These are phyloP conservation scores for Viola odorata DNA, from an alignment of 345 rosid species.

Conservation along the genomic window DNA sequence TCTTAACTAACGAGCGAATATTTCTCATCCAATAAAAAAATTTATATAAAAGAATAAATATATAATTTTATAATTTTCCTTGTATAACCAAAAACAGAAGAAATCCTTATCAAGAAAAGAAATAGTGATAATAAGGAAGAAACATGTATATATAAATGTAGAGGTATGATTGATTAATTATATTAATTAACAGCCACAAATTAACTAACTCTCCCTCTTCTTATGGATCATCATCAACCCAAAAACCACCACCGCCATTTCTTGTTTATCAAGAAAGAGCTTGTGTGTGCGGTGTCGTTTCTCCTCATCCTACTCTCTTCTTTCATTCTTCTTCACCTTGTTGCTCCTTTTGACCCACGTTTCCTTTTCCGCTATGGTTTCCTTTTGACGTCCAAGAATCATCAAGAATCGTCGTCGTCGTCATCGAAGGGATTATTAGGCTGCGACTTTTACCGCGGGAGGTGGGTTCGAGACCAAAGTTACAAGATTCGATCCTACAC, in stretches of 20 bases:
- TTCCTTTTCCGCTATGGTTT: constrained; percentile 7
- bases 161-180: no score
- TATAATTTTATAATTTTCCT: no score
- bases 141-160: no score
- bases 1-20: no score
- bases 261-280: constrained; percentile 30
- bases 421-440: background rate
- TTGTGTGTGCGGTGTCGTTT: constrained; percentile 19
- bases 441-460: constrained; percentile 64
- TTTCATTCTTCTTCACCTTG: constrained; percentile 9
- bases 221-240: constrained; percentile 36
- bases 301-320: constrained; percentile 36
- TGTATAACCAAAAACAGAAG: no score
- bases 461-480: constrained; percentile 52
- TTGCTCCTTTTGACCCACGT: constrained; percentile 4
- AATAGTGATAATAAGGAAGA: no score
- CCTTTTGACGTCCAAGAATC: background rate
- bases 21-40: no score
- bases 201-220: background rate
- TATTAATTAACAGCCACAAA: no score
- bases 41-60: no score
- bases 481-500: constrained; percentile 26
- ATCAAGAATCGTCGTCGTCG: background rate
- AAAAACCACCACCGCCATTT: constrained; percentile 13
- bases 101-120: no score